Evolutionary conservation across 805 yeast genomes (phyloP).

Genomic region (Wickerhamomyces rabaulensis): DNA sequence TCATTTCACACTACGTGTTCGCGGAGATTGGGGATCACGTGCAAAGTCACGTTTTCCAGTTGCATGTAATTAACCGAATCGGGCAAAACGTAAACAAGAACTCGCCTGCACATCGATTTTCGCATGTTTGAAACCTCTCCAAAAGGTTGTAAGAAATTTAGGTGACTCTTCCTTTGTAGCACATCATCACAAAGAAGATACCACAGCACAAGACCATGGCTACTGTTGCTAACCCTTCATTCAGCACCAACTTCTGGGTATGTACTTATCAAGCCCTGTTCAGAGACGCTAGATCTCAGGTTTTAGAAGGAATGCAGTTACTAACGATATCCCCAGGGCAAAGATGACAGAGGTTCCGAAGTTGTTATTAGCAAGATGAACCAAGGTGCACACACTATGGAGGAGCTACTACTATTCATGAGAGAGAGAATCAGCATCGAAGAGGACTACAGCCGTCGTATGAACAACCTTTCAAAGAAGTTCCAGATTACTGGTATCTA

Average conservation of each 20-base stretch:
- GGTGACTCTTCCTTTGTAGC: not conserved
- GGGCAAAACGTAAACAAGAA: slow-evolving; percentile 19
- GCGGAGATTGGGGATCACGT: not conserved
- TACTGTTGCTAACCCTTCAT: slow-evolving; percentile 21
- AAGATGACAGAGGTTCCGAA: slow-evolving; percentile 54
- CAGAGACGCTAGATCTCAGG: no score
- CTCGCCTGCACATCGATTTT: not conserved
- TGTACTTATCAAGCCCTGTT: slow-evolving; percentile 3
- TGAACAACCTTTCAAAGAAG: slow-evolving; percentile 46
- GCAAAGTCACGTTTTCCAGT: not conserved
- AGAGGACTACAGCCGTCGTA: slow-evolving; percentile 60
- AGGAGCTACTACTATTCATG: slow-evolving; percentile 43
- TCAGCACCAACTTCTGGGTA: slow-evolving; percentile 47
- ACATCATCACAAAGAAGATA: not conserved
- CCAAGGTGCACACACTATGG: slow-evolving; percentile 53
- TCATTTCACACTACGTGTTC: not conserved
- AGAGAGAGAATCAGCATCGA: slow-evolving; percentile 59
- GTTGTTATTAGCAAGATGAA: slow-evolving; percentile 52
- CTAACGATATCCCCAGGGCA: slow-evolving; percentile 36
- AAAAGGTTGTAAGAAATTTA: no score
- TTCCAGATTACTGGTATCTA: slow-evolving; percentile 40
- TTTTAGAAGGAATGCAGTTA: not conserved
- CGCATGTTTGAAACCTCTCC: not conserved
- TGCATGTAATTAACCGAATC: slow-evolving; percentile 11
- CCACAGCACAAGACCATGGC: slow-evolving; percentile 4